A percentile compares a stretch with the other conserved stretches of the same genome.
Conservation (phyloP, 306 rosid genomes). For the Cucumis melo region DNA sequence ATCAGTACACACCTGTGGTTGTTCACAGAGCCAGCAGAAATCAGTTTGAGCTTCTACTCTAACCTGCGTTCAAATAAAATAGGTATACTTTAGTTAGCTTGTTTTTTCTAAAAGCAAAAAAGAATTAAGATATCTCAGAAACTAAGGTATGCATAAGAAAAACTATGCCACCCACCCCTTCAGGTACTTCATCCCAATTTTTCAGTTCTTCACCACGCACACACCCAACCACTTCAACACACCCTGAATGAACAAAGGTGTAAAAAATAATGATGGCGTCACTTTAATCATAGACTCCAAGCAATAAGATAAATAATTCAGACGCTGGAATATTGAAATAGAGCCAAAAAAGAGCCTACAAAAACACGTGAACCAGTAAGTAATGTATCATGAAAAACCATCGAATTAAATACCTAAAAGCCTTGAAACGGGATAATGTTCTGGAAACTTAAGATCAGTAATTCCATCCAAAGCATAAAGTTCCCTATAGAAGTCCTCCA, state of each 20-base stretch:
- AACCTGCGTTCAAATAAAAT: conserved; percentile 39
- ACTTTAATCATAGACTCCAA: neutral
- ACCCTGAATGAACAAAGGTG: conserved; percentile 27
- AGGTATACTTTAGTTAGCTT: neutral
- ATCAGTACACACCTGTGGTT: conserved; percentile 47
- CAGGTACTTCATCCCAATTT: conserved; percentile 73
- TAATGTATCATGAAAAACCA: neutral
- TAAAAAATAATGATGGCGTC: neutral
- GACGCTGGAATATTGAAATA: conserved; percentile 3
- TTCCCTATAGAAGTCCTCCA: conserved; percentile 79
- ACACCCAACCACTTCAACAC: conserved; percentile 84
- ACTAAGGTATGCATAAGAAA: neutral
- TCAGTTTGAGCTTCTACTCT: conserved; percentile 79
- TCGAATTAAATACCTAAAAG: conserved; percentile 42
- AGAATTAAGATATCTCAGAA: neutral
- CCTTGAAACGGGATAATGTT: conserved; percentile 82
- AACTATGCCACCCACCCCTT: conserved; percentile 38
- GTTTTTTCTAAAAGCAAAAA: too few species aligned
- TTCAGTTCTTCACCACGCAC: conserved; percentile 59
- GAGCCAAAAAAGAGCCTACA: neutral
- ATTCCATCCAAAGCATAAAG: conserved; percentile 69
- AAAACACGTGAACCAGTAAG: neutral
- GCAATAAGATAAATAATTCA: neutral
- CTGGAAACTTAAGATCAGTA: conserved; percentile 59
- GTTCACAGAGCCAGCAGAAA: conserved; percentile 87